These are phyloP conservation scores for Rhinocladiella mackenziei DNA, from an alignment of 2,329 filamentous ascomycete genomes.

Conservation along the genomic window DNA sequence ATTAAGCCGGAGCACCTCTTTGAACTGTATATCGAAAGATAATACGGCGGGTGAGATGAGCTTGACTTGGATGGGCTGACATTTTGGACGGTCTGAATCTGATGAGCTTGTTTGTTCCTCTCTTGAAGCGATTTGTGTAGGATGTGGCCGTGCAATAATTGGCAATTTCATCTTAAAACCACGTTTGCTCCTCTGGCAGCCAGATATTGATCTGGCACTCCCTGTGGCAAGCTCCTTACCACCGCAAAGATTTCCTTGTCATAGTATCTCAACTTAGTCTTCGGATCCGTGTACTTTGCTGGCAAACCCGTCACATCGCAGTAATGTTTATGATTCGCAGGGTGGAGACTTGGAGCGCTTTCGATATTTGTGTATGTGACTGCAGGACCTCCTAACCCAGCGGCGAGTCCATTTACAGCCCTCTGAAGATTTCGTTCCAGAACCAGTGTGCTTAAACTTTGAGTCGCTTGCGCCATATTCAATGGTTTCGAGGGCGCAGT, in stretches of 20 bases:
- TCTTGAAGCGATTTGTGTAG: too few species aligned
- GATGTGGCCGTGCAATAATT: background rate
- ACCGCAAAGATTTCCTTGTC: slow-evolving; percentile 86
- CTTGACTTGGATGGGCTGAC: slow-evolving; percentile 95
- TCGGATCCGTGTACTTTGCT: slow-evolving; percentile 90
- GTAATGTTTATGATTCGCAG: slow-evolving; percentile 77
- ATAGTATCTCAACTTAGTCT: slow-evolving; percentile 88
- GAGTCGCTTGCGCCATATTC: slow-evolving; percentile 85
- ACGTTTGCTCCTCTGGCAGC: slow-evolving; percentile 90
- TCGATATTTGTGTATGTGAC: slow-evolving; percentile 97
- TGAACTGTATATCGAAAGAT: slow-evolving; percentile 76
- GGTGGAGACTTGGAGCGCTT: slow-evolving; percentile 77
- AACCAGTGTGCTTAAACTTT: slow-evolving; percentile 80
- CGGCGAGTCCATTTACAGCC: slow-evolving; percentile 10
- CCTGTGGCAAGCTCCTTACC: slow-evolving; percentile 74
- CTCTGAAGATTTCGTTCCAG: slow-evolving; percentile 68
- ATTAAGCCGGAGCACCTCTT: slow-evolving; percentile 99
- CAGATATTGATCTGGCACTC: slow-evolving; percentile 79
- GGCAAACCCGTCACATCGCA: slow-evolving; percentile 93
- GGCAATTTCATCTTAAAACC: slow-evolving; percentile 68
- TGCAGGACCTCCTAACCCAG: slow-evolving; percentile 52
- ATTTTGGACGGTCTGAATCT: slow-evolving; percentile 35
- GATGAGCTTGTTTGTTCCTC: background rate
- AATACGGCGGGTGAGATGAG: slow-evolving; percentile 78
- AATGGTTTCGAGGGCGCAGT: slow-evolving; percentile 45